Evolutionary conservation across 352 stramenopile species (phyloP).

Genomic region (Globisporangium takayamanum): DNA sequence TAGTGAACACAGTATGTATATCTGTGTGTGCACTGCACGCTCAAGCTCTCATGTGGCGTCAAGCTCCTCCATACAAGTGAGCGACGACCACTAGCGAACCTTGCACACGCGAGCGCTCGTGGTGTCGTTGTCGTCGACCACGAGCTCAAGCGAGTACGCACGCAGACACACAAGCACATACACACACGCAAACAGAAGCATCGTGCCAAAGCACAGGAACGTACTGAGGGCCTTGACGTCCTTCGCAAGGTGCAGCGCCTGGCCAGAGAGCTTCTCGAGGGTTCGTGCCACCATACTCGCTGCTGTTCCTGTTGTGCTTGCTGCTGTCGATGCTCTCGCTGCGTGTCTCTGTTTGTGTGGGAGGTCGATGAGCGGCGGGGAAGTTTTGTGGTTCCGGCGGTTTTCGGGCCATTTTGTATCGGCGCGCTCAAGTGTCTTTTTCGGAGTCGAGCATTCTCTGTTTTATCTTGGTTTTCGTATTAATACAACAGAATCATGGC

Average conservation of each 20-base stretch:
- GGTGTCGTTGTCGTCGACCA: neutral
- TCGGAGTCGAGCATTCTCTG: too few species aligned
- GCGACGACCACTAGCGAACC: too few species aligned
- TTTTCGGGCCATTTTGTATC: constrained; percentile 1
- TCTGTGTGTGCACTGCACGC: too few species aligned
- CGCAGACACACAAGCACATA: constrained; percentile 1
- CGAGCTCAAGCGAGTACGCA: neutral
- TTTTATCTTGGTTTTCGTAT: too few species aligned
- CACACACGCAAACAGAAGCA: neutral
- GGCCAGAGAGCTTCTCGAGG: constrained; percentile 31
- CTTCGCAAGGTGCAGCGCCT: constrained; percentile 44
- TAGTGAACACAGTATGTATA: too few species aligned
- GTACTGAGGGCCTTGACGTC: constrained; percentile 43
- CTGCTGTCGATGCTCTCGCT: constrained; percentile 1
- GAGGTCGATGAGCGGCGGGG: neutral
- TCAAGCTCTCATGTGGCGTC: too few species aligned
- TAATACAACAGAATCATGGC: too few species aligned
- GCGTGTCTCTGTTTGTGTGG: constrained; percentile 10
- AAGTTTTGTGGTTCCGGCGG: constrained; percentile 9
- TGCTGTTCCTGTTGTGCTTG: neutral
- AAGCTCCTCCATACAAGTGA: too few species aligned
- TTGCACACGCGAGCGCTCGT: neutral
- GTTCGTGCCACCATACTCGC: constrained; percentile 23
- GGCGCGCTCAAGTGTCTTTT: too few species aligned
- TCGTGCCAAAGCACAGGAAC: constrained; percentile 6